Percentiles rank a stretch among this genome's conserved stretches.
phyloP scores from a whole-genome alignment of 1,284 basidiomycete species.

The Boletus sp. region DNA sequence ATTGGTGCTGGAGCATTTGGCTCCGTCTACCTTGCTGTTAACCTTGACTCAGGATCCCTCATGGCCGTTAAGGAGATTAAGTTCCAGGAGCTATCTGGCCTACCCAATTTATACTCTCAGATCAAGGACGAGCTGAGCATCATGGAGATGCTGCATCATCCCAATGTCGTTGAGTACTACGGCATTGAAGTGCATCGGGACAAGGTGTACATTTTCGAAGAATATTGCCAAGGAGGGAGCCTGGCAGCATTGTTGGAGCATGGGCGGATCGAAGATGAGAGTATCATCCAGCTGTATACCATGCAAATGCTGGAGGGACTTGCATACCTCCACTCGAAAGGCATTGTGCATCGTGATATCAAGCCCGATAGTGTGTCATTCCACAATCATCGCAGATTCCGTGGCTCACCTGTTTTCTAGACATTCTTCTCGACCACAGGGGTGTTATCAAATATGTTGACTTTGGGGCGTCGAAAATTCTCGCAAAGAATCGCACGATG shows the following conservation, averaged over 20 bases:
- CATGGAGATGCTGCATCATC: slow-evolving; percentile 98
- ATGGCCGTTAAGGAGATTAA: slow-evolving; percentile 99
- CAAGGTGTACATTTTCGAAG: slow-evolving; percentile 99
- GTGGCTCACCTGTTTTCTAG: slow-evolving; percentile 40
- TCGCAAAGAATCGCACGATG: slow-evolving; percentile 90
- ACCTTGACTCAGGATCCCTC: slow-evolving; percentile 92
- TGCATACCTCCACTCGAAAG: slow-evolving; percentile 88
- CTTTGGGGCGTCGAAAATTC: slow-evolving; percentile 97
- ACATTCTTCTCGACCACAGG: slow-evolving; percentile 91
- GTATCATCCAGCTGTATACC: slow-evolving; percentile 93
- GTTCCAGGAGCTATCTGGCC: slow-evolving; percentile 86
- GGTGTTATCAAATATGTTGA: slow-evolving; percentile 98
- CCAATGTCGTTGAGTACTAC: slow-evolving; percentile 98
- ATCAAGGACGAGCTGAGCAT: slow-evolving; percentile 97
- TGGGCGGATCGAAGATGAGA: slow-evolving; percentile 95
- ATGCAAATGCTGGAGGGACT: slow-evolving; percentile 97
- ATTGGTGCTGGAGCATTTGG: slow-evolving; percentile 98
- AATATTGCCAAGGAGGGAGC: slow-evolving; percentile 97
- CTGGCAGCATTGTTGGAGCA: slow-evolving; percentile 88
- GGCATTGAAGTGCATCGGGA: slow-evolving; percentile 99
- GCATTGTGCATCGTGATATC: slow-evolving; percentile 95
- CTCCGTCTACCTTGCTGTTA: slow-evolving; percentile 96
- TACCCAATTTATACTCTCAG: slow-evolving; percentile 84
- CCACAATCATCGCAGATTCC: slow-evolving; percentile 4
- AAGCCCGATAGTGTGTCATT: slow-evolving; percentile 92